These are phyloP conservation scores for Piper longum DNA, from an alignment of 164 flowering plant species.

Conservation along the genomic window DNA sequence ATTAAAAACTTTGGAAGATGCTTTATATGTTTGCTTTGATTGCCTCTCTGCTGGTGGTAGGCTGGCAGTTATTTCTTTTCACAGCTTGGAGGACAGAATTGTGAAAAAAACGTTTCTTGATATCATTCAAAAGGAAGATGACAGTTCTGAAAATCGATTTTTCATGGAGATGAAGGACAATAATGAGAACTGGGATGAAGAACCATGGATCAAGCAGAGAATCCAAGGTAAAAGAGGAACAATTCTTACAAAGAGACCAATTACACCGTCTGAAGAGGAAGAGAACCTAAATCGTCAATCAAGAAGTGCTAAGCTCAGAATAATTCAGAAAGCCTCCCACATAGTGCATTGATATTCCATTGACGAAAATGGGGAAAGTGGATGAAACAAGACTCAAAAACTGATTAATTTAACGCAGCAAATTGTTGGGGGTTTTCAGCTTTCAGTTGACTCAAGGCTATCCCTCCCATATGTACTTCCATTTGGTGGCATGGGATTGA, in stretches of 20 bases:
- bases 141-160: conserved; percentile 3
- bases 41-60: conserved; percentile 82
- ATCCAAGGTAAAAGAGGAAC: conserved; percentile 42
- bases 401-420: too few species aligned
- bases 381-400: background rate
- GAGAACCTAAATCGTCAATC: conserved; percentile 53
- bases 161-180: conserved; percentile 3
- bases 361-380: background rate
- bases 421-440: too few species aligned
- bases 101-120: conserved; percentile 86
- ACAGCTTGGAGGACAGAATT: conserved; percentile 96
- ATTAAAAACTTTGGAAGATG: conserved; percentile 49
- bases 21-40: conserved; percentile 61
- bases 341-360: background rate
- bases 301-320: conserved; percentile 94
- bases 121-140: conserved; percentile 26
- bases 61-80: conserved; percentile 92
- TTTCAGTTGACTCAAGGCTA: too few species aligned
- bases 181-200: conserved; percentile 12
- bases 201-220: conserved; percentile 58
- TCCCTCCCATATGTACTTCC: too few species aligned
- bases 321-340: conserved; percentile 45
- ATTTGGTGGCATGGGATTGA: background rate
- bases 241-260: conserved; percentile 83
- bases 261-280: conserved; percentile 78